A percentile compares a stretch with the other conserved stretches of the same genome.
Conservation (phyloP, 2,329 filamentous ascomycete species). For the Cladosporium halotolerans region DNA sequence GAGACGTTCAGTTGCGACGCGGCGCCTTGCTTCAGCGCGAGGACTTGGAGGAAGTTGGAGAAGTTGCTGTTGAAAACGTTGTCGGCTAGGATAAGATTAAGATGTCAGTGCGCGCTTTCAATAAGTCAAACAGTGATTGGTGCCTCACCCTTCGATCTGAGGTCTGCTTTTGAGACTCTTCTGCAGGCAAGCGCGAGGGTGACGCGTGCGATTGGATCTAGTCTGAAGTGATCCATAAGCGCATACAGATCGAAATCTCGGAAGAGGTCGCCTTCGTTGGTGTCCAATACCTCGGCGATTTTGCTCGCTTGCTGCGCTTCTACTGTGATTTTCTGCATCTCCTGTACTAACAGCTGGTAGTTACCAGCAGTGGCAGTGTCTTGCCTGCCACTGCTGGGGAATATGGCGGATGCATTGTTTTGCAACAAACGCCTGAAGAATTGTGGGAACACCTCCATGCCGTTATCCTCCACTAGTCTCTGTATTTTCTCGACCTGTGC, state of each 20-base stretch:
- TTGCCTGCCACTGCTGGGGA: constrained; percentile 68
- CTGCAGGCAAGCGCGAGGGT: constrained; percentile 86
- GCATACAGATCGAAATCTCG: constrained; percentile 93
- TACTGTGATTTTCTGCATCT: constrained; percentile 78
- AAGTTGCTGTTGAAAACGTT: constrained; percentile 81
- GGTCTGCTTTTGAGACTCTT: constrained; percentile 67
- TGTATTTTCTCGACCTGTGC: constrained; percentile 83
- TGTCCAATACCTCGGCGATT: constrained; percentile 90
- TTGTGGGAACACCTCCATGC: constrained; percentile 97
- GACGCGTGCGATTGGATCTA: constrained; percentile 82
- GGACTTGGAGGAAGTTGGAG: constrained; percentile 66
- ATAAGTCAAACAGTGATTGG: background rate
- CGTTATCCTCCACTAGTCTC: constrained; percentile 96
- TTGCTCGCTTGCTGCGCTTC: constrained; percentile 78
- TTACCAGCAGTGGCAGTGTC: constrained; percentile 62
- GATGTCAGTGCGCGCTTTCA: constrained; percentile 14
- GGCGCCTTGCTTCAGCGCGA: constrained; percentile 42
- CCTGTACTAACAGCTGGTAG: constrained; percentile 72
- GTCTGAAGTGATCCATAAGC: constrained; percentile 93
- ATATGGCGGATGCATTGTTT: constrained; percentile 87
- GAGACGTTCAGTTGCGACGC: constrained; percentile 24
- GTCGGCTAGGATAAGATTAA: constrained; percentile 57
- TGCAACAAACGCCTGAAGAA: constrained; percentile 90
- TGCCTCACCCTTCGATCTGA: constrained; percentile 77
- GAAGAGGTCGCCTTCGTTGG: constrained; percentile 84